These are phyloP conservation scores for Dictyostelium intermedium DNA, from an alignment of 78 protist genomes.

Conservation along the genomic window DNA sequence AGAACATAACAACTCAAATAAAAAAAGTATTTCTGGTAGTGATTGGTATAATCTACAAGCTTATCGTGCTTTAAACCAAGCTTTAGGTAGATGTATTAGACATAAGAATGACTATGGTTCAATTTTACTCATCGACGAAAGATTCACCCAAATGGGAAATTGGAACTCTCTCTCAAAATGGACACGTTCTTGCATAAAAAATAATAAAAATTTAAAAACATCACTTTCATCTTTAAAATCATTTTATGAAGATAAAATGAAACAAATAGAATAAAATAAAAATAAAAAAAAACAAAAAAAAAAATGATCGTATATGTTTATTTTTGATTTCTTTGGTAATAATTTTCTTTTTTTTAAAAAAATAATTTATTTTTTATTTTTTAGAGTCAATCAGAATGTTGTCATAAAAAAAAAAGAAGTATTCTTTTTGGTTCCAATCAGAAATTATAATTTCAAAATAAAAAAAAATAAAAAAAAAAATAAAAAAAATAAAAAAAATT, in stretches of 20 bases:
- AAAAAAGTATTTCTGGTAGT: background rate
- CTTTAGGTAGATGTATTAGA: slow-evolving; percentile 97
- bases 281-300: background rate
- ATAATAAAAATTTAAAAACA: background rate
- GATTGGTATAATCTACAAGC: slow-evolving; percentile 84
- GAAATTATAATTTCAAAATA: too few species aligned
- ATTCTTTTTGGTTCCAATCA: too few species aligned
- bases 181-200: slow-evolving; percentile 53
- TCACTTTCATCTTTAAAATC: background rate
- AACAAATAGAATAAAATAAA: background rate
- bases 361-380: too few species aligned
- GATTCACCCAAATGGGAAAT: slow-evolving; percentile 11
- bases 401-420: too few species aligned
- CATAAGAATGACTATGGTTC: slow-evolving; percentile 96
- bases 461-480: too few species aligned
- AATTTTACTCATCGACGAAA: slow-evolving; percentile 90
- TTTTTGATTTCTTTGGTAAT: too few species aligned
- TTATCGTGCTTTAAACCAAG: slow-evolving; percentile 97
- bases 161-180: slow-evolving; percentile 65
- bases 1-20: slow-evolving; percentile 11
- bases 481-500: too few species aligned
- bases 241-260: slow-evolving; percentile 8
- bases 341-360: too few species aligned
- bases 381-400: too few species aligned
- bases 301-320: too few species aligned